Conservation (phyloP, 768 basidiomycete genomes). For the Hortiboletus campestris region DNA sequence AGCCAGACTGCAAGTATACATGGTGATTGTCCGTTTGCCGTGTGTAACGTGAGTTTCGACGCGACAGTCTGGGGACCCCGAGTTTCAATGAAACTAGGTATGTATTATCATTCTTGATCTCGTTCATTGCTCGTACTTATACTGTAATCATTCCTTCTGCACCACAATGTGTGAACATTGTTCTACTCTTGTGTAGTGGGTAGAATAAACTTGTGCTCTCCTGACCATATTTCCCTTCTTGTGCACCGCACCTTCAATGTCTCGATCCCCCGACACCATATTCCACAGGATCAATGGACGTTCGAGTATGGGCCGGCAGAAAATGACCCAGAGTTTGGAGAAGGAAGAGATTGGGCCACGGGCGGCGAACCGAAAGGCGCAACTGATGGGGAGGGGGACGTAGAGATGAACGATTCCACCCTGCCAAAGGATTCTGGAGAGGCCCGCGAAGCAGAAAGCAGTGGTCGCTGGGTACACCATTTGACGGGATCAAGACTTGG, state of each 20-base stretch:
- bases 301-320: constrained; percentile 86
- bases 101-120: constrained; percentile 22
- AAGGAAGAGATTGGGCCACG: constrained; percentile 29
- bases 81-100: constrained; percentile 78
- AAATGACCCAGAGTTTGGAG: constrained; percentile 72
- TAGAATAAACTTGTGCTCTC: constrained; percentile 85
- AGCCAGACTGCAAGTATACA: constrained; percentile 64
- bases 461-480: constrained; percentile 80
- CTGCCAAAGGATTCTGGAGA: constrained; percentile 6
- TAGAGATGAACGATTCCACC: constrained; percentile 11
- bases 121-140: neutral
- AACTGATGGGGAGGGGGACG: neutral
- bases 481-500: constrained; percentile 69
- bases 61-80: constrained; percentile 87
- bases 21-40: constrained; percentile 82
- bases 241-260: constrained; percentile 92
- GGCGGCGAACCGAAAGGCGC: constrained; percentile 11
- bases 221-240: constrained; percentile 89
- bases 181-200: constrained; percentile 51
- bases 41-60: constrained; percentile 73
- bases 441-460: constrained; percentile 40
- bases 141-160: neutral
- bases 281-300: constrained; percentile 74
- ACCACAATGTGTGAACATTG: neutral
- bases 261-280: constrained; percentile 90